phyloP scores from a whole-genome alignment of 805 yeast species.

The Metschnikowia cubensis region DNA sequence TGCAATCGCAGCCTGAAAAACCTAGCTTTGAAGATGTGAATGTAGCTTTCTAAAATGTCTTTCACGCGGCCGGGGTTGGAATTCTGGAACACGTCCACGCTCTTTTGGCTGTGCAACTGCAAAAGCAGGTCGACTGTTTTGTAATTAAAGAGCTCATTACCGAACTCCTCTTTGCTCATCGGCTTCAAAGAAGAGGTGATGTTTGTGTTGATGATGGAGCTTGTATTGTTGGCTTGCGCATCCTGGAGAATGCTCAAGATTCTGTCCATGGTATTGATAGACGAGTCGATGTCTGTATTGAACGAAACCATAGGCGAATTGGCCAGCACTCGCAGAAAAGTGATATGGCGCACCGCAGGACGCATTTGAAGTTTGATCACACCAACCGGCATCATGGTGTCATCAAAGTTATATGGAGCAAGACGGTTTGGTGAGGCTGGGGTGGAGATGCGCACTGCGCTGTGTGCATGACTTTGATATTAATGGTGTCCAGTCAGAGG shows the following conservation, averaged over 20 bases:
- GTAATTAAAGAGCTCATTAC: constrained; percentile 10
- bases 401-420: background rate
- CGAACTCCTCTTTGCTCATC: constrained; percentile 4
- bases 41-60: constrained; percentile 6
- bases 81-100: constrained; percentile 8
- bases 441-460: background rate
- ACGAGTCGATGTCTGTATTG: constrained; percentile 9
- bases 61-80: constrained; percentile 7
- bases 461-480: background rate
- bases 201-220: constrained; percentile 2
- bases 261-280: constrained; percentile 16
- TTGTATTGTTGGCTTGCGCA: constrained; percentile 10
- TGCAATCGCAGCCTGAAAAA: background rate
- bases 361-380: background rate
- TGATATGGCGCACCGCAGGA: background rate
- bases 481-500: background rate
- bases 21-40: constrained; percentile 7
- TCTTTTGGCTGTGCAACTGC: constrained; percentile 4
- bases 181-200: background rate
- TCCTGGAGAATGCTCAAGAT: constrained; percentile 13
- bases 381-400: background rate
- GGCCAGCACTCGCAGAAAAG: background rate
- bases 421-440: background rate
- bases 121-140: constrained; percentile 8
- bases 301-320: background rate